Base-by-base conservation (phyloP, 139 green algal genomes). In the Chlorella sp. region DNA sequence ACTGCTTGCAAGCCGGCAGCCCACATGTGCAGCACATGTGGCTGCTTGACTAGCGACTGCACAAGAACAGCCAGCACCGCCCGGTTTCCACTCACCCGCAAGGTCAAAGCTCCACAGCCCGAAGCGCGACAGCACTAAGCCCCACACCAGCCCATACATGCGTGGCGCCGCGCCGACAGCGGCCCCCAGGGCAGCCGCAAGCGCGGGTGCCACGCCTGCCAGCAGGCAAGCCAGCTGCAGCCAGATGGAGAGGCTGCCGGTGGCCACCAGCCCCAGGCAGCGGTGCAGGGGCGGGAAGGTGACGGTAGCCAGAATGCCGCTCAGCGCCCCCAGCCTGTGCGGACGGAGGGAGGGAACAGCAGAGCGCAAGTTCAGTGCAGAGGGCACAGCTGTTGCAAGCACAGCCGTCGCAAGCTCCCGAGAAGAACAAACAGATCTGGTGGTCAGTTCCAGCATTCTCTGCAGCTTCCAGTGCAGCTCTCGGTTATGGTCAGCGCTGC, bases 101-200 rank as follows among this genome's bases (percentile, higher is more conserved):
- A 98, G 81, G 87, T 98, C 95, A 81, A 94, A 98, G 69, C 74
- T 56, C 95, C 95, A 98, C 34, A 98, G 89, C 3, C 96, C 93
- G 32, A 91, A 91, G 28, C 95, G 91, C 0, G 91, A 96, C 7
- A 87, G 67, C 34, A 94, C 92, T 16, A 98, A 80, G 18, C 92
- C 92, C 23, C 36, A 85, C 38, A 97, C 82, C 79, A 98, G 78
- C 38, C 93, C 55, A n/a, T 83, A 83, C 23, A 44, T 18, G 23
- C 56, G 72, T 6, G 34, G 30, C 1, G 25, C 3, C 68, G 34
- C 28, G 3, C 67, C 55, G 4, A 91, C 51, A 15, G 32, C n/a
- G 0, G 74, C 67, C 26, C 84, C 87, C 38, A 73, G 17, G 69
- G 74, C 60, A 13, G 56, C 44, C 20, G 72, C 63, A 47, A 89